These are phyloP conservation scores for Aspergillus texensis DNA, from an alignment of 2,329 filamentous ascomycete species.

Conservation along the genomic window DNA sequence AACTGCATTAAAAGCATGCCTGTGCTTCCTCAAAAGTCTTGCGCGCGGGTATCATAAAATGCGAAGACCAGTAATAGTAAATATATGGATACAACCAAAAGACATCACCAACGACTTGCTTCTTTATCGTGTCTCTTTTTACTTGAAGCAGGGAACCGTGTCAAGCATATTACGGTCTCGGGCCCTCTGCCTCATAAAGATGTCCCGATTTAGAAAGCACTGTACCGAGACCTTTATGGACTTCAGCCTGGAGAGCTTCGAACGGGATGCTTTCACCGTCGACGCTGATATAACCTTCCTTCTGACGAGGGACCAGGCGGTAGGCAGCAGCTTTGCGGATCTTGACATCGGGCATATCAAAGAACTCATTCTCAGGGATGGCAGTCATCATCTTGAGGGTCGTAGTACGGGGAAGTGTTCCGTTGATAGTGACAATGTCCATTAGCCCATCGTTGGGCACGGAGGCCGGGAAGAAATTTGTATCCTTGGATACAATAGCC, in stretches of 20 bases:
- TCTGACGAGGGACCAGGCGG: slow-evolving; percentile 74
- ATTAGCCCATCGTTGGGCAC: slow-evolving; percentile 82
- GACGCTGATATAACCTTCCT: slow-evolving; percentile 85
- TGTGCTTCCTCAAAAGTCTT: slow-evolving; percentile 21
- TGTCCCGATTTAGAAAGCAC: slow-evolving; percentile 76
- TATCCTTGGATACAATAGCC: slow-evolving; percentile 84
- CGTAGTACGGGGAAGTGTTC: slow-evolving; percentile 68
- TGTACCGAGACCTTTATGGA: slow-evolving; percentile 79
- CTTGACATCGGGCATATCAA: slow-evolving; percentile 74
- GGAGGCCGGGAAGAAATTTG: slow-evolving; percentile 80
- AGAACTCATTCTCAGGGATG: slow-evolving; percentile 74
- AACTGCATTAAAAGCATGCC: slow-evolving; percentile 21
- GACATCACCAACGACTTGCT: neutral
- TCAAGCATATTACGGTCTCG: slow-evolving; percentile 22
- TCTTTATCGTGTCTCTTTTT: neutral
- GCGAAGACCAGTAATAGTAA: slow-evolving; percentile 22
- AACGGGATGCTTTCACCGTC: slow-evolving; percentile 89
- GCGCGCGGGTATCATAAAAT: slow-evolving; percentile 38
- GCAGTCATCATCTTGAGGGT: slow-evolving; percentile 71
- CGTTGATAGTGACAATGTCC: slow-evolving; percentile 80
- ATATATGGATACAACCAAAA: slow-evolving; percentile 15
- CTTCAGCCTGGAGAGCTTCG: slow-evolving; percentile 86
- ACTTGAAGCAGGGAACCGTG: neutral
- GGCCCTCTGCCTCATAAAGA: slow-evolving; percentile 65
- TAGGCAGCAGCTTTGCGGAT: slow-evolving; percentile 89